These are phyloP conservation scores for Alternaria incomplexa DNA, from an alignment of 2,329 filamentous ascomycete genomes.

Conservation along the genomic window DNA sequence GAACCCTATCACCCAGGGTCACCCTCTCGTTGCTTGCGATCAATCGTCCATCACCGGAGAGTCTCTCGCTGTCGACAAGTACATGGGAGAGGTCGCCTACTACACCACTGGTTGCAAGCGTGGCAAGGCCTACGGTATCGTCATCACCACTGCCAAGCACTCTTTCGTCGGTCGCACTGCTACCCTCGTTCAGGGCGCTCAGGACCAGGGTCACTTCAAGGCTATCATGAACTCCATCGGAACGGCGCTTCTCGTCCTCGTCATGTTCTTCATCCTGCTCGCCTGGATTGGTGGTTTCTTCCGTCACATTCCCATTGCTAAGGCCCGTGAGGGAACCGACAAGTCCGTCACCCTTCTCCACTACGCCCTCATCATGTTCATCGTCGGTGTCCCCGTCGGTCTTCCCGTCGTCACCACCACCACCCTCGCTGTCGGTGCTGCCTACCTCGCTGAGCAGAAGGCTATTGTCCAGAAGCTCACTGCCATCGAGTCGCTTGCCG, in stretches of 20 bases:
- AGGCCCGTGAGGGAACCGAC: constrained; percentile 57
- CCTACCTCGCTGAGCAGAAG: constrained; percentile 78
- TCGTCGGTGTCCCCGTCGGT: constrained; percentile 79
- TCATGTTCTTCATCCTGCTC: constrained; percentile 77
- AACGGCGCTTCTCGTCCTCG: constrained; percentile 73
- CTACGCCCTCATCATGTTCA: constrained; percentile 61
- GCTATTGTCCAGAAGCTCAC: constrained; percentile 82
- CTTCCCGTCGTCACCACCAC: constrained; percentile 80
- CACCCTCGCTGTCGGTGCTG: constrained; percentile 76
- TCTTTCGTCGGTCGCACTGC: constrained; percentile 81
- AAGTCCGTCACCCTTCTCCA: constrained; percentile 66
- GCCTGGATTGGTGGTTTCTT: constrained; percentile 82
- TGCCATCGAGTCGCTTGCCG: constrained; percentile 69
- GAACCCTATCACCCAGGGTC: constrained; percentile 62
- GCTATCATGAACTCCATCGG: constrained; percentile 84
- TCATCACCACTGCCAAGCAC: constrained; percentile 70
- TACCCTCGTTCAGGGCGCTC: constrained; percentile 73
- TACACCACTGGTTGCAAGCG: constrained; percentile 85
- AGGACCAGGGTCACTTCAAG: constrained; percentile 71
- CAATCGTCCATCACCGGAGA: constrained; percentile 83
- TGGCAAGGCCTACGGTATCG: constrained; percentile 75
- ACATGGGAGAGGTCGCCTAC: constrained; percentile 77
- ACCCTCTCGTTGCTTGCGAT: constrained; percentile 73
- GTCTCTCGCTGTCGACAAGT: constrained; percentile 79
- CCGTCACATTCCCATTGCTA: constrained; percentile 70